Base-by-base conservation (phyloP, 2,329 filamentous ascomycete genomes). In the Fusarium pseudocircinatum region DNA sequence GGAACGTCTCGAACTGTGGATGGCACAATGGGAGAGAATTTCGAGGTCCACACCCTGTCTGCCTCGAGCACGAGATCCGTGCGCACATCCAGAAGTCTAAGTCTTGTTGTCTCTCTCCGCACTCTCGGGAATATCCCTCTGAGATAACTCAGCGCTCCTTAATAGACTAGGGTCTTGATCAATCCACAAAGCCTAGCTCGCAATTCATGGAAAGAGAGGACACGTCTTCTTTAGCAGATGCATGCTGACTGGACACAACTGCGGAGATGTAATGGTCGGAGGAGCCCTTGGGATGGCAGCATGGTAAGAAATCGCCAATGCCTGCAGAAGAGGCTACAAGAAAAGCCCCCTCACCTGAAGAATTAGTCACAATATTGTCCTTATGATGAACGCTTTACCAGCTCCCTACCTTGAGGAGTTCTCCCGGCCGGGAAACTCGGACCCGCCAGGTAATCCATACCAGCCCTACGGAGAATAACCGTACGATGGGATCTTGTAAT, bases 1-100 rank as follows among this genome's bases (percentile, higher is more conserved):
- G 70, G 70, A 65, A 73, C 64, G 64, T 60, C 60, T 67, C 54
- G 52, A 57, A 43, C 63, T 67, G 63, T 60, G 63, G 60, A 61
- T 58, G 58, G 63, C 46, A 63, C 56, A 63, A 60, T 58, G 63
- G 44, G 58, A 40, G 44, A 49, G 40, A 60, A 66, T 67, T 63
- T 60, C 46, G 57, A 63, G 36, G 53, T 67, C 42, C 53, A 67
- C 40, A 60, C 49, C 61, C 64, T 61, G 60, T 60, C 52, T 57
- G 59, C 50, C 60, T 54, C 54, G 32, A 43, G 57, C 24, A 52
- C 52, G 54, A 60, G 62, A 70, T 68, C 67, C 70, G 75, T 77
- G 67, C 75, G 67, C 60, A 32, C 50, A 56, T 42, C 26, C 43
- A 57, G 47, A 54, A 50, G 49, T 66, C 61, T 18, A 43, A 69